These are phyloP conservation scores for Ceratocystis harringtonii DNA, from an alignment of 2,329 filamentous ascomycete genomes.

Conservation along the genomic window DNA sequence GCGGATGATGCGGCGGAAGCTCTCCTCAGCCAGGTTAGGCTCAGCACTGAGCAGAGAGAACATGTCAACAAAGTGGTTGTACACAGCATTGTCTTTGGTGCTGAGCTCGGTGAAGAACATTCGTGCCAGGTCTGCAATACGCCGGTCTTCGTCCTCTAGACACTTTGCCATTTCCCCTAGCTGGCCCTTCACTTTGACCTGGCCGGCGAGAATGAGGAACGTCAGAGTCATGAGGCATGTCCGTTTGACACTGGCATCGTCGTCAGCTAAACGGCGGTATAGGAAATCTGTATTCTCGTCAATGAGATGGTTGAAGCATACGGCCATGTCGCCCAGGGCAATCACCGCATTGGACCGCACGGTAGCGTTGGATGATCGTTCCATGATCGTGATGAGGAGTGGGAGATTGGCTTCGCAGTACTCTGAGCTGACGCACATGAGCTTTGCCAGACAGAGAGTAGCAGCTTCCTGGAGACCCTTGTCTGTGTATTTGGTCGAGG, in stretches of 20 bases:
- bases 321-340: slow-evolving; percentile 94
- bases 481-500: slow-evolving; percentile 84
- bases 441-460: slow-evolving; percentile 85
- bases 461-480: slow-evolving; percentile 83
- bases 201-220: slow-evolving; percentile 88
- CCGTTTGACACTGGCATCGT: slow-evolving; percentile 78
- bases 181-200: slow-evolving; percentile 98
- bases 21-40: slow-evolving; percentile 64
- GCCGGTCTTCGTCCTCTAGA: slow-evolving; percentile 86
- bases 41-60: slow-evolving; percentile 84
- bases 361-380: slow-evolving; percentile 80
- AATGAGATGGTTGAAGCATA: slow-evolving; percentile 98
- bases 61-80: slow-evolving; percentile 99
- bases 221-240: slow-evolving; percentile 98
- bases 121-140: slow-evolving; percentile 79
- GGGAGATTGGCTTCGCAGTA: slow-evolving; percentile 91
- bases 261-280: slow-evolving; percentile 81
- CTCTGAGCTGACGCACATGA: slow-evolving; percentile 95
- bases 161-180: slow-evolving; percentile 99
- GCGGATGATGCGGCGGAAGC: slow-evolving; percentile 72
- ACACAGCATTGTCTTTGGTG: slow-evolving; percentile 96
- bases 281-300: slow-evolving; percentile 98
- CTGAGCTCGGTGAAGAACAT: slow-evolving; percentile 99
- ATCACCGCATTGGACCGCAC: slow-evolving; percentile 94
- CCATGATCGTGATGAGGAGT: slow-evolving; percentile 93